A percentile compares a stretch with the other conserved stretches of the same genome.
These are phyloP conservation scores for Populus trichocarpa DNA, from an alignment of 441 rosid genomes.

Conservation along the genomic window DNA sequence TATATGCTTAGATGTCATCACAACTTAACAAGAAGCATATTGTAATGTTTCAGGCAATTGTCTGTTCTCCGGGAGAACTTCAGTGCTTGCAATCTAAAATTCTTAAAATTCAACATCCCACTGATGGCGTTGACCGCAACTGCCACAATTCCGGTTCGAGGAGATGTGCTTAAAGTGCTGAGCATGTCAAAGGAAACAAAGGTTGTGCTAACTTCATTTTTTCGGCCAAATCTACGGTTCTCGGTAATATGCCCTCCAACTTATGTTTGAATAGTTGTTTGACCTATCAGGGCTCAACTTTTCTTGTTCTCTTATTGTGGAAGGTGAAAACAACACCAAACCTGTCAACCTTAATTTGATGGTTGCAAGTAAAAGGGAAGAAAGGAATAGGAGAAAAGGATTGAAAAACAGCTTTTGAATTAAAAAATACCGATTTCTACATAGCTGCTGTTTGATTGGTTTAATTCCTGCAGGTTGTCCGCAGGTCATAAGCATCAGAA, in stretches of 20 bases:
- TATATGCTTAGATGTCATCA: background rate
- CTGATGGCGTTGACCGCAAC: slow-evolving; percentile 97
- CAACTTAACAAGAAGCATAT: slow-evolving; percentile 5
- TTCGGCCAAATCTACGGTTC: slow-evolving; percentile 73
- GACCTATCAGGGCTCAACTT: background rate
- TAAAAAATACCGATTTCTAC: background rate
- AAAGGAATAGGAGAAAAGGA: background rate
- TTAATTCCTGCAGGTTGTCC: background rate
- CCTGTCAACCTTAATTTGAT: background rate
- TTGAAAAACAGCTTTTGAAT: background rate
- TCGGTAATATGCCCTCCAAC: slow-evolving; percentile 35
- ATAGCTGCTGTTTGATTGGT: background rate
- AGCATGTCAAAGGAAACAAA: slow-evolving; percentile 66
- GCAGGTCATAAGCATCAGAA: background rate
- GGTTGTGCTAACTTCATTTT: slow-evolving; percentile 75
- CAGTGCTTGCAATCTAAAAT: slow-evolving; percentile 45
- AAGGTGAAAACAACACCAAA: background rate
- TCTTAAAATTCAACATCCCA: slow-evolving; percentile 63
- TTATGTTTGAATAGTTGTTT: background rate
- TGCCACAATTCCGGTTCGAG: slow-evolving; percentile 69
- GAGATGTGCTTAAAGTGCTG: slow-evolving; percentile 70
- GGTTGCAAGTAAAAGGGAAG: background rate
- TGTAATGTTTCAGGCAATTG: slow-evolving; percentile 51
- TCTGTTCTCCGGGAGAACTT: slow-evolving; percentile 67
- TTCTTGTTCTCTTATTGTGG: background rate